phyloP scores from a whole-genome alignment of 1,284 basidiomycete genomes.

The Takashimella koratensis region DNA sequence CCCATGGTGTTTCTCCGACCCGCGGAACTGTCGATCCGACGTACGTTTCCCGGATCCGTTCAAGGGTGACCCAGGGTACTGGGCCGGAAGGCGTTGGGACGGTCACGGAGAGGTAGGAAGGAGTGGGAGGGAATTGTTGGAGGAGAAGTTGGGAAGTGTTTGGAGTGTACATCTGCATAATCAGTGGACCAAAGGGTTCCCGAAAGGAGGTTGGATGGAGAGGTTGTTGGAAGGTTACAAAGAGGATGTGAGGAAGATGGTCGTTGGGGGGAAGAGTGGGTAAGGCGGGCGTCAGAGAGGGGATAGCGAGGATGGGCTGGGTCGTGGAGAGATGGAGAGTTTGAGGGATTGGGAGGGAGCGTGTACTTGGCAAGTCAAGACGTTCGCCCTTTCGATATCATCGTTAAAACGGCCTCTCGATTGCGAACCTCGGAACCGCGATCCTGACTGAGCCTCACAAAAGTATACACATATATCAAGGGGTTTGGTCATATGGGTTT shows the following conservation, averaged over 20 bases:
- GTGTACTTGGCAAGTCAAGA: too few relatives aligned
- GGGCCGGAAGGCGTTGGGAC: conserved; percentile 61
- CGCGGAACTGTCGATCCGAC: conserved; percentile 79
- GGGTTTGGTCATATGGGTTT: too few relatives aligned
- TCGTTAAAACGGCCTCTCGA: too few relatives aligned
- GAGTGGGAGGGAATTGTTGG: conserved; percentile 51
- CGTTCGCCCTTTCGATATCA: too few relatives aligned
- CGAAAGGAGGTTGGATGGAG: conserved; percentile 73
- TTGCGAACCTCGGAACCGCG: too few relatives aligned
- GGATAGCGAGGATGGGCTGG: too few relatives aligned
- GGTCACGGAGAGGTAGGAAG: conserved; percentile 56
- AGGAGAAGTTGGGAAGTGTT: conserved; percentile 63
- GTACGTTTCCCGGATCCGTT: conserved; percentile 90
- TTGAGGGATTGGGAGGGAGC: too few relatives aligned
- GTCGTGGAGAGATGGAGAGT: too few relatives aligned
- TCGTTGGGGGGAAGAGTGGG: neutral
- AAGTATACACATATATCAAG: too few relatives aligned
- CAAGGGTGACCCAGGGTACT: conserved; percentile 56
- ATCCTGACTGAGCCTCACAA: too few relatives aligned
- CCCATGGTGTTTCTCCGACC: conserved; percentile 89
- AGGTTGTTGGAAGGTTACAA: conserved; percentile 65
- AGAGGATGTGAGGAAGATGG: conserved; percentile 21
- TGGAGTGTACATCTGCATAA: conserved; percentile 90
- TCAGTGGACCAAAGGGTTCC: conserved; percentile 82
- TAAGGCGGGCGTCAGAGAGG: neutral